Evolutionary conservation across 2,329 filamentous ascomycete species (phyloP).

Genomic region (Beauveria varroae): DNA sequence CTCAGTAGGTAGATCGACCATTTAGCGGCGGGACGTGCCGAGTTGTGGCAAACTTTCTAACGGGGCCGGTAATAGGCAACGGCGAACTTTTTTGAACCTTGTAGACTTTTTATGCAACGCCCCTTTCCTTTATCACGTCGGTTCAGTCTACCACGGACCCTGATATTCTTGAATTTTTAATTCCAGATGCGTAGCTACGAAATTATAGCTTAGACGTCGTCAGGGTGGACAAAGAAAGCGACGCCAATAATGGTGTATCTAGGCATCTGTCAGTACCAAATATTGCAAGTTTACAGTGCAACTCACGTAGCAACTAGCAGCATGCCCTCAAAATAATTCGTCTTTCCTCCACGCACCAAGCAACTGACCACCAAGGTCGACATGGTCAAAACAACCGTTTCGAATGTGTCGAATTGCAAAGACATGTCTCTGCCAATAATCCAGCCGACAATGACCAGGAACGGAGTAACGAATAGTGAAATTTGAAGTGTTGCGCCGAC

Average conservation of each 20-base stretch:
- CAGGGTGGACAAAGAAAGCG: slow-evolving; percentile 8
- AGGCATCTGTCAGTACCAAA: neutral
- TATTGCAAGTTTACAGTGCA: too few relatives aligned
- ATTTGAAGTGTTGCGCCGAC: slow-evolving; percentile 16
- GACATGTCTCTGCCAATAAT: slow-evolving; percentile 13
- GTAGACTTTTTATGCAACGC: neutral
- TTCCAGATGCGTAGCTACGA: too few relatives aligned
- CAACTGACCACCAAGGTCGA: slow-evolving; percentile 15
- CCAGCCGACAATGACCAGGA: slow-evolving; percentile 14
- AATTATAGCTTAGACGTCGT: neutral
- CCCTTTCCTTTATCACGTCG: neutral
- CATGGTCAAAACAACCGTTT: slow-evolving; percentile 15
- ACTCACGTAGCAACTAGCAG: slow-evolving; percentile 14
- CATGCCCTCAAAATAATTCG: slow-evolving; percentile 15
- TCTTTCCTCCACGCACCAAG: slow-evolving; percentile 14
- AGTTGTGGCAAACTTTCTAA: neutral
- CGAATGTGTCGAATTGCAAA: slow-evolving; percentile 15
- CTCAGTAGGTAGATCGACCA: too few relatives aligned
- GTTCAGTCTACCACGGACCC: neutral
- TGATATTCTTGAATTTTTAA: neutral
- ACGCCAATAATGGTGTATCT: slow-evolving; percentile 10
- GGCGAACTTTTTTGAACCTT: neutral
- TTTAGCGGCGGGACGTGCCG: neutral
- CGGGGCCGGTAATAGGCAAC: neutral
- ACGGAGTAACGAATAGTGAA: slow-evolving; percentile 16